Evolutionary conservation across 306 rosid genomes (phyloP), one percentile per base, ranked within the genome.

Genomic region (Phaseolus lunatus): DNA sequence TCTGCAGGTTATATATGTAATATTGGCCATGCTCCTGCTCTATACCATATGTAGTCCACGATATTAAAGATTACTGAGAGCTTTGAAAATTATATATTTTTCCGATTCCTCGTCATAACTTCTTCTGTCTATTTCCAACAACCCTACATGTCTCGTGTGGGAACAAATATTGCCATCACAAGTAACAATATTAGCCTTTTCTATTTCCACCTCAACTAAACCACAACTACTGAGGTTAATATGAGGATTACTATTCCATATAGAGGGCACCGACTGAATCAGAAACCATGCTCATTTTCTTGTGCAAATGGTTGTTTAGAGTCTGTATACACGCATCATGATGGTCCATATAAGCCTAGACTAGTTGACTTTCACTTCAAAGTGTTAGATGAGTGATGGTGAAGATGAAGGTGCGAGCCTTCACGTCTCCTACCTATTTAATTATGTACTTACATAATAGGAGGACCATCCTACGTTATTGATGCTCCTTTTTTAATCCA

Each of bases 401-500:
- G 12, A 2, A 39, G 44, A 5, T 24, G 27, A 24, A 24, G 27
- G 27, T 24, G 62, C 72, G 69, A 79, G 26, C 33, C 59, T 58
- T 77, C 69, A 77, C 72, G 39, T 48, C 63, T 41, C 31, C 56
- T 79, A 81, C 12, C 63, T 81, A 35, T 29, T 83, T 82, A 64
- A 63, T 64, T 59, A 45, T 74, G 52, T 15, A 73, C 39, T 61
- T 61, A 73, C 69, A 39, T 39, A 39, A 39, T 68, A 39, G 43
- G 49, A 77, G 87, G 76, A 77, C 80, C 87, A 66, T 53, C 70
- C 82, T 84, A 77, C 48, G 71, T 69, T 77, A 62, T 77, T 58
- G 16, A 39, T 65, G 56, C 70, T 22, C 7, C 23, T 33, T 62
- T 75, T 75, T 37, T 19, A 79, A 29, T 83, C 16, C 76, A 33